Evolutionary conservation across 225 moss, liverwort and hornwort species (phyloP).

Genomic region (Neckera pumila): DNA sequence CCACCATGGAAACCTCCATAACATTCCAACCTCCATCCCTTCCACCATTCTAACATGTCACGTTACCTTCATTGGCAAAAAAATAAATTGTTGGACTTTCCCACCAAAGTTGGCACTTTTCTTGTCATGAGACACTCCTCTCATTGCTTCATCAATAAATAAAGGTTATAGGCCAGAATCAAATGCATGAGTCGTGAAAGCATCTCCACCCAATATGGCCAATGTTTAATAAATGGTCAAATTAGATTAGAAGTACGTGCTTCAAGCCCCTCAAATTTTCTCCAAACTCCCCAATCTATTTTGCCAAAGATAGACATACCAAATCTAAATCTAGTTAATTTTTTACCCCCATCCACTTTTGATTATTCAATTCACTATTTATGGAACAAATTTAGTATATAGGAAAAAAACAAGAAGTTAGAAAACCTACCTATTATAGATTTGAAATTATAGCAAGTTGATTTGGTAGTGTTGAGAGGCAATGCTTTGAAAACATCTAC

Average conservation of each 20-base stretch:
- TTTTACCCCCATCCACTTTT: background rate
- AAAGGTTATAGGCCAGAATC: background rate
- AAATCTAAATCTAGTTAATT: background rate
- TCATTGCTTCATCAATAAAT: background rate
- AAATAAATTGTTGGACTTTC: background rate
- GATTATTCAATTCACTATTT: background rate
- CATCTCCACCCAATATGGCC: background rate
- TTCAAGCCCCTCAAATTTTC: background rate
- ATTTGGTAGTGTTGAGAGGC: rapidly evolving
- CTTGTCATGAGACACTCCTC: background rate
- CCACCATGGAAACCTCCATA: background rate
- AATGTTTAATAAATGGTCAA: background rate
- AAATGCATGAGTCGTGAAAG: background rate
- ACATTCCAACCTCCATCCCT: background rate
- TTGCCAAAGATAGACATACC: rapidly evolving
- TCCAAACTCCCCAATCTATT: rapidly evolving
- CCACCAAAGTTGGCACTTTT: rapidly evolving
- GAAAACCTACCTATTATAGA: rapidly evolving
- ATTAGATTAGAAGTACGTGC: background rate
- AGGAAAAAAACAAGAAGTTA: background rate
- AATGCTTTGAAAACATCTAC: background rate
- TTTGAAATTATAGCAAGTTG: background rate
- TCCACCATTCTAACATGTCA: rapidly evolving
- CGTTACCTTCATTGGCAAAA: background rate
- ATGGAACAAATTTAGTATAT: background rate